Conservation (phyloP, 2,329 filamentous ascomycete species). For the Pyrenophora tritici-repentis region DNA sequence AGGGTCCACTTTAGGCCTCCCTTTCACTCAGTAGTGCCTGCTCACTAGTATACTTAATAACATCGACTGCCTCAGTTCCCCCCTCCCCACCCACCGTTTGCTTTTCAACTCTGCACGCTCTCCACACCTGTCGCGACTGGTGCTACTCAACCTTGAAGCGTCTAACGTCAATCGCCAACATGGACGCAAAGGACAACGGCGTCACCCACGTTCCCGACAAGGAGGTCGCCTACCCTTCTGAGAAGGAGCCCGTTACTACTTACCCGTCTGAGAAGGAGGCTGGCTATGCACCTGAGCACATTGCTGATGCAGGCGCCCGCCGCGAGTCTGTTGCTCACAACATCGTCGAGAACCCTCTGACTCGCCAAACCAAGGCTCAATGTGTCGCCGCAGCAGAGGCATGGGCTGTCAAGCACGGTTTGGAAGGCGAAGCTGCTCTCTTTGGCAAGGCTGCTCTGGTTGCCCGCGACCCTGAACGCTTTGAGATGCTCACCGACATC, state of each 20-base stretch:
- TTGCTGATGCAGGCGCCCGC: slow-evolving; percentile 23
- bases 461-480: slow-evolving; percentile 69
- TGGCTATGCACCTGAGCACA: slow-evolving; percentile 8
- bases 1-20: slow-evolving; percentile 16
- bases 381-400: slow-evolving; percentile 62
- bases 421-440: slow-evolving; percentile 62
- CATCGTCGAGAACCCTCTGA: slow-evolving; percentile 45
- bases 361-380: slow-evolving; percentile 55
- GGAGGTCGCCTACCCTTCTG: slow-evolving; percentile 1
- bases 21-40: slow-evolving; percentile 2
- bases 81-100: slow-evolving; percentile 2
- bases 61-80: slow-evolving; percentile 5
- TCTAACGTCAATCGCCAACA: background rate
- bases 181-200: slow-evolving; percentile 10
- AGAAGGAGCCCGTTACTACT: slow-evolving; percentile 1
- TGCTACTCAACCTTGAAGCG: background rate
- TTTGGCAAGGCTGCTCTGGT: slow-evolving; percentile 74
- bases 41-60: slow-evolving; percentile 10
- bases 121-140: background rate
- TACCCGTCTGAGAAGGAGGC: slow-evolving; percentile 7
- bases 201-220: slow-evolving; percentile 5
- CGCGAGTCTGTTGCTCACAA: slow-evolving; percentile 53
- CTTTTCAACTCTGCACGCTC: slow-evolving; percentile 1
- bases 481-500: slow-evolving; percentile 66
- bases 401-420: slow-evolving; percentile 65